These are phyloP conservation scores for Vitis cinerea DNA, from an alignment of 164 flowering plant genomes.

Conservation along the genomic window DNA sequence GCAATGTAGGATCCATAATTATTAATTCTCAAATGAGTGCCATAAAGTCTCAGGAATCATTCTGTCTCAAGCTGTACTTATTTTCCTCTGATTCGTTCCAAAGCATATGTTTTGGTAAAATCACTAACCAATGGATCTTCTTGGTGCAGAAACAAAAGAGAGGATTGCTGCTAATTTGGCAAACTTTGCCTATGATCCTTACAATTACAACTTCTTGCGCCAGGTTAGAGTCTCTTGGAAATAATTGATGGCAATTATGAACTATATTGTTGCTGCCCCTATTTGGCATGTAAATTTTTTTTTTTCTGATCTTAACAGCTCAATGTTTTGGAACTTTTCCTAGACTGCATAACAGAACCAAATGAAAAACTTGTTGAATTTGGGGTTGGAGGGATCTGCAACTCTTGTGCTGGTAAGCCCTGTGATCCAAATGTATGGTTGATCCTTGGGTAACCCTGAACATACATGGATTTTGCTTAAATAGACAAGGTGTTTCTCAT, in stretches of 20 bases:
- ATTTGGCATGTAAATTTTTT: not conserved
- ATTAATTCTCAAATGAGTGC: too few relatives aligned
- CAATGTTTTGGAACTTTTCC: conserved; percentile 88
- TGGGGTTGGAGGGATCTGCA: conserved; percentile 85
- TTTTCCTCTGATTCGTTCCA: too few relatives aligned
- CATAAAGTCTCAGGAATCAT: not conserved
- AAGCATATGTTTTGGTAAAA: too few relatives aligned
- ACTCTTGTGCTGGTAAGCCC: conserved; percentile 66
- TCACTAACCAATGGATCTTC: too few relatives aligned
- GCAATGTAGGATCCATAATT: too few relatives aligned
- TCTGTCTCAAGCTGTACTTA: too few relatives aligned
- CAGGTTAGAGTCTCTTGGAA: conserved; percentile 40
- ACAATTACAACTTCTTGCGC: conserved; percentile 70
- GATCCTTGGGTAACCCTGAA: not conserved
- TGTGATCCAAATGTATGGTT: not conserved
- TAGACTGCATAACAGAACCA: conserved; percentile 92
- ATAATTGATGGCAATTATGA: not conserved
- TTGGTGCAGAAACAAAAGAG: conserved; percentile 62
- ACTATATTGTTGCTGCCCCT: too few relatives aligned
- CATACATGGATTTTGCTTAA: not conserved
- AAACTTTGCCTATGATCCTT: conserved; percentile 95
- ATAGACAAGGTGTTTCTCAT: not conserved
- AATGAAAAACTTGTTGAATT: conserved; percentile 91
- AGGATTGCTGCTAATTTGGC: conserved; percentile 78
- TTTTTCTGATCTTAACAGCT: conserved; percentile 47